Conservation (phyloP, 352 stramenopile genomes). For the Pythium rishiriense region DNA sequence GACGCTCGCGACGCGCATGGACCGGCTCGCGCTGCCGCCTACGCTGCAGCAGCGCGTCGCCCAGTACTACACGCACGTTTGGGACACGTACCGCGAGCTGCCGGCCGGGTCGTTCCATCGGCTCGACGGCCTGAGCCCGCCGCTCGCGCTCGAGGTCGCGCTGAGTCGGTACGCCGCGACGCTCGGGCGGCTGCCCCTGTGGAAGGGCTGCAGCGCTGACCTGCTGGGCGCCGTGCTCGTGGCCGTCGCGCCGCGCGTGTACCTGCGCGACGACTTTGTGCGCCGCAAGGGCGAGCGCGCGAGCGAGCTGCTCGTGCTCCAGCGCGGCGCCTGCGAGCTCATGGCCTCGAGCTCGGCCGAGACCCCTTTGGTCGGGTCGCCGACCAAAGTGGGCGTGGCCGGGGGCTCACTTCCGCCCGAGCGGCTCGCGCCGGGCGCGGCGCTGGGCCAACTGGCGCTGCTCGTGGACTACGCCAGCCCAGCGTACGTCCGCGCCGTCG, state of each 20-base stretch:
- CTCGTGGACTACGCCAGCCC: constrained; percentile 30
- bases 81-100: constrained; percentile 26
- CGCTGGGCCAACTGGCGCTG: constrained; percentile 28
- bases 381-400: neutral
- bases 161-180: constrained; percentile 30
- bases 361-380: neutral
- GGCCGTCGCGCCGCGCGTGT: constrained; percentile 25
- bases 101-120: neutral
- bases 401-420: neutral
- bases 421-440: constrained; percentile 15
- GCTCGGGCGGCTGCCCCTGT: constrained; percentile 27
- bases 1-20: constrained; percentile 24
- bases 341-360: constrained; percentile 1
- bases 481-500: constrained; percentile 24
- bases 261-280: constrained; percentile 39
- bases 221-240: constrained; percentile 33
- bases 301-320: constrained; percentile 33
- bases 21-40: constrained; percentile 24
- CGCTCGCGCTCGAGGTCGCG: constrained; percentile 34
- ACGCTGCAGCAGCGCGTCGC: constrained; percentile 32
- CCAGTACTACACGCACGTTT: constrained; percentile 38
- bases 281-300: constrained; percentile 30
- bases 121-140: constrained; percentile 17
- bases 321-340: constrained; percentile 34
- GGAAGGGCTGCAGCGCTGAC: constrained; percentile 29